Evolutionary conservation across 345 rosid species (phyloP).

Genomic region (Viola odorata): DNA sequence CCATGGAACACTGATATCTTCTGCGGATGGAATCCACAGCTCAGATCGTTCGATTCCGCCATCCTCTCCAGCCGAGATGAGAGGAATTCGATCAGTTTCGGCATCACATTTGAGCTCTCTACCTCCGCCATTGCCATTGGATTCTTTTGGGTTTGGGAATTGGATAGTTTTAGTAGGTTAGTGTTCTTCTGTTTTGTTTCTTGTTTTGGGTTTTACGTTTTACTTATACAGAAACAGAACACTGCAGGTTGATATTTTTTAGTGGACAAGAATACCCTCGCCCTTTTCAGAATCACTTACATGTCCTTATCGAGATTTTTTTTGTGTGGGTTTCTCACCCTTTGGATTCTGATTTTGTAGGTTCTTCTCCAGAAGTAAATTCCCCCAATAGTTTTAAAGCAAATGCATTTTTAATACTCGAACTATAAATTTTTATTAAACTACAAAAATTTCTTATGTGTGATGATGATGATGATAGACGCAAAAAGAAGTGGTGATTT

Average conservation of each 20-base stretch:
- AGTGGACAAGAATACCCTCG: conserved; percentile 7
- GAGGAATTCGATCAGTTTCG: conserved; percentile 58
- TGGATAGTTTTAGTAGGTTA: too few species aligned
- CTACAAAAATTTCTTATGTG: too few species aligned
- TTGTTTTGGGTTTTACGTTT: conserved; percentile 9
- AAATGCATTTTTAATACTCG: too few species aligned
- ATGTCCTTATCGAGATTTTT: conserved; percentile 10
- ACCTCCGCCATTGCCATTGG: conserved; percentile 49
- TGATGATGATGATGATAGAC: background rate
- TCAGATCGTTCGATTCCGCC: conserved; percentile 62
- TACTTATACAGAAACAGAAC: background rate
- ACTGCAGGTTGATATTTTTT: conserved; percentile 17
- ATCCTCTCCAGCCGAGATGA: conserved; percentile 66
- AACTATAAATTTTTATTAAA: too few species aligned
- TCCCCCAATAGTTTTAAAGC: too few species aligned
- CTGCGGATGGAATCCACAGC: conserved; percentile 33
- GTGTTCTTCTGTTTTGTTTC: too few species aligned
- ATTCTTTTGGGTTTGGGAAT: too few species aligned
- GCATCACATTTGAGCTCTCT: conserved; percentile 58
- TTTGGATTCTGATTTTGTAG: too few species aligned
- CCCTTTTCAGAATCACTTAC: conserved; percentile 13
- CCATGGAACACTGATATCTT: conserved; percentile 76
- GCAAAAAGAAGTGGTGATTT: background rate
- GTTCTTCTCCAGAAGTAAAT: too few species aligned
- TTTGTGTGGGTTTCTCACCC: too few species aligned